A percentile compares a stretch with the other conserved stretches of the same genome.
These are phyloP conservation scores for Coprinellus aureogranulatus DNA, from an alignment of 768 basidiomycete species.

Conservation along the genomic window DNA sequence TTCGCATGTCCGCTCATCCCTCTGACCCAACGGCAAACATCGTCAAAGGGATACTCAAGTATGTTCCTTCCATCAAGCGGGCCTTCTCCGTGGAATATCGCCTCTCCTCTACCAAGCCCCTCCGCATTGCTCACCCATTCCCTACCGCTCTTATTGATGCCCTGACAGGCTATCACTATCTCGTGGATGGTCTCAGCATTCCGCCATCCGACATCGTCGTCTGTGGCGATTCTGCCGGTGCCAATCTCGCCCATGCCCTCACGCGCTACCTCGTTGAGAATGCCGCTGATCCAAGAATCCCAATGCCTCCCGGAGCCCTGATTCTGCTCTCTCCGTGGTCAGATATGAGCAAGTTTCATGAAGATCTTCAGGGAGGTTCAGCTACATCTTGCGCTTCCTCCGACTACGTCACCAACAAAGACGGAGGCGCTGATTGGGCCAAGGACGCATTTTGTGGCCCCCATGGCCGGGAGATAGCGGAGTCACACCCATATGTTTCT, in stretches of 20 bases:
- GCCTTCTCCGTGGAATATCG: conserved; percentile 72
- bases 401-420: conserved; percentile 34
- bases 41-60: conserved; percentile 44
- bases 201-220: conserved; percentile 59
- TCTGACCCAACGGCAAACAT: conserved; percentile 44
- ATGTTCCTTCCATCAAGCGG: conserved; percentile 43
- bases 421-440: conserved; percentile 25
- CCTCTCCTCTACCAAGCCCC: conserved; percentile 47
- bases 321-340: conserved; percentile 56
- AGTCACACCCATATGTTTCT: conserved; percentile 54
- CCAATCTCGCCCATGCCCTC: conserved; percentile 64
- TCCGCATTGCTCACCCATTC: conserved; percentile 53
- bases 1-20: conserved; percentile 57
- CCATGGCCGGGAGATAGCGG: conserved; percentile 44
- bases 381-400: conserved; percentile 27
- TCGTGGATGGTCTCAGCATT: conserved; percentile 57
- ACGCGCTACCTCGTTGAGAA: conserved; percentile 60
- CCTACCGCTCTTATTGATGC: conserved; percentile 75
- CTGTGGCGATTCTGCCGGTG: conserved; percentile 77
- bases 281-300: conserved; percentile 30
- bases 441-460: conserved; percentile 46
- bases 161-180: conserved; percentile 70
- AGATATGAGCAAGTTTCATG: conserved; percentile 46
- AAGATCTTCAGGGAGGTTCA: conserved; percentile 35
- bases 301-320: conserved; percentile 45